These are phyloP conservation scores for Pichia heedii DNA, from an alignment of 805 yeast genomes.

Conservation along the genomic window DNA sequence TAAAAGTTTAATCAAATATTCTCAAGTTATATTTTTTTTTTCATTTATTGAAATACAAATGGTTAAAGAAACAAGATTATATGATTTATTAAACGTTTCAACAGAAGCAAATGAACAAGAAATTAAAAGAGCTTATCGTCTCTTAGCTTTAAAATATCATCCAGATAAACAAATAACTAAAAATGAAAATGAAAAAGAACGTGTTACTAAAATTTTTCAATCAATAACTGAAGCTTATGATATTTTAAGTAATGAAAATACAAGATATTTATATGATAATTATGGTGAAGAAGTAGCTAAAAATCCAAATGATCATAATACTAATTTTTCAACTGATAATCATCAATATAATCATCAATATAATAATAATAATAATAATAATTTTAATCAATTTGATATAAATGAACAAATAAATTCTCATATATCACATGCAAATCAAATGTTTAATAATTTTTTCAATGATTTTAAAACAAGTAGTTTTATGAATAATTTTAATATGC, in stretches of 20 bases:
- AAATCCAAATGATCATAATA: conserved; percentile 11
- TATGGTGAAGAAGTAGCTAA: conserved; percentile 38
- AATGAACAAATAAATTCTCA: background rate
- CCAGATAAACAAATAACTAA: conserved; percentile 61
- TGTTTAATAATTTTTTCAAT: conserved; percentile 2
- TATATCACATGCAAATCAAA: background rate
- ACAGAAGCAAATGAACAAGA: conserved; percentile 57
- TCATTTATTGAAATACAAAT: conserved; percentile 24
- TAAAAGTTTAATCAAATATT: no score
- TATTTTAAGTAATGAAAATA: conserved; percentile 38
- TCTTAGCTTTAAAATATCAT: conserved; percentile 72
- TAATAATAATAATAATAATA: background rate
- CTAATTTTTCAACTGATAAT: conserved; percentile 5
- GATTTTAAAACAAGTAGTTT: background rate
- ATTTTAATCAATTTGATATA: background rate
- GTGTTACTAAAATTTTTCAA: conserved; percentile 46
- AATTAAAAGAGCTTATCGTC: conserved; percentile 74
- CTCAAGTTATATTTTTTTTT: no score
- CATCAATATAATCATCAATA: background rate
- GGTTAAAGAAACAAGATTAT: conserved; percentile 65
- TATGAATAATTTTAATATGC: background rate
- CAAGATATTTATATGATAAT: conserved; percentile 42
- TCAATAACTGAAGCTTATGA: conserved; percentile 62
- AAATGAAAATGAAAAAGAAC: conserved; percentile 19
- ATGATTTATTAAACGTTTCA: conserved; percentile 62